These are phyloP conservation scores for Sclerotinia borealis DNA, from an alignment of 2,329 filamentous ascomycete species.

Conservation along the genomic window DNA sequence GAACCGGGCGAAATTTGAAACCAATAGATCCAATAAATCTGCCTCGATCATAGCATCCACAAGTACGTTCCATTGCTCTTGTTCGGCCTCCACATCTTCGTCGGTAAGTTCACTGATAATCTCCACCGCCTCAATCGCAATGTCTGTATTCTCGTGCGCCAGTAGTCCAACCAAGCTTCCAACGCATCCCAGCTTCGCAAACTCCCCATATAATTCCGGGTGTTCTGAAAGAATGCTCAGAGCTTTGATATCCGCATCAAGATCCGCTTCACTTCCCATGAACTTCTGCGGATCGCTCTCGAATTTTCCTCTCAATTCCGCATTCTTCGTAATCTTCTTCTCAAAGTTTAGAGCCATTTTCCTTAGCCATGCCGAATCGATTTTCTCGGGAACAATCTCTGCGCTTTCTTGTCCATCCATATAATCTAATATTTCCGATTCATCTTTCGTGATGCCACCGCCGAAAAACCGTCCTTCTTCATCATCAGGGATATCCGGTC, in stretches of 20 bases:
- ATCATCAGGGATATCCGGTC: slow-evolving; percentile 57
- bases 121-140: slow-evolving; percentile 86
- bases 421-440: slow-evolving; percentile 80
- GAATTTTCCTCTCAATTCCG: slow-evolving; percentile 79
- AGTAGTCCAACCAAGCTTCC: slow-evolving; percentile 72
- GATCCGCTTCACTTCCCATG: slow-evolving; percentile 78
- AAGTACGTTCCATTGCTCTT: slow-evolving; percentile 73
- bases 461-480: slow-evolving; percentile 96
- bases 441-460: slow-evolving; percentile 75
- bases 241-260: slow-evolving; percentile 81
- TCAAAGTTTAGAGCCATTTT: slow-evolving; percentile 79
- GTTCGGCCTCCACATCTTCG: slow-evolving; percentile 78
- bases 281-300: slow-evolving; percentile 77
- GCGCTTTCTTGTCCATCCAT: slow-evolving; percentile 61
- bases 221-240: slow-evolving; percentile 85
- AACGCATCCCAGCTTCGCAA: slow-evolving; percentile 67
- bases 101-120: slow-evolving; percentile 88
- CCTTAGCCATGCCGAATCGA: slow-evolving; percentile 78
- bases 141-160: slow-evolving; percentile 94
- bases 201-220: slow-evolving; percentile 73
- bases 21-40: slow-evolving; percentile 67
- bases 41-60: slow-evolving; percentile 62
- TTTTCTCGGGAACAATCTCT: slow-evolving; percentile 56
- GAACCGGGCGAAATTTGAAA: slow-evolving; percentile 72
- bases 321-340: slow-evolving; percentile 84